Evolutionary conservation across 2,329 filamentous ascomycete genomes (phyloP), one percentile per base, ranked within the genome.

Genomic region (Exserohilum turcica): DNA sequence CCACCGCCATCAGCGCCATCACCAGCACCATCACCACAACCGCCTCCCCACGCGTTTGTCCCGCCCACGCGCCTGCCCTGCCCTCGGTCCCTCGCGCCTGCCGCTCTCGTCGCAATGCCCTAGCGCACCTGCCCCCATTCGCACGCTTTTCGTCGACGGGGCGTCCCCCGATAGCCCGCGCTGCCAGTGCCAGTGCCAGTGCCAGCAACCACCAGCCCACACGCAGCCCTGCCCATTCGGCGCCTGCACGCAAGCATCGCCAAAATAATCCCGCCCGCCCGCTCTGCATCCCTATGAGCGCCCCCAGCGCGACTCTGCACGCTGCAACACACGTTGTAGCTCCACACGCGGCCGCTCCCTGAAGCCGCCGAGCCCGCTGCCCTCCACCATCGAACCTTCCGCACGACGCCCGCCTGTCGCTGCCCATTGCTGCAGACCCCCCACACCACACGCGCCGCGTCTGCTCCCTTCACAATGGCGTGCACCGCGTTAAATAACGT

Each of bases 391-490:
- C 47, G 54, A 27, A 21, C 51, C 60, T 50, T 52, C 48, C 48
- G 52, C 56, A 45, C 57, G 32, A 42, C 46, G 40, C 39, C 46
- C 43, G 42, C 51, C 43, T 39, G 60, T 39, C 54, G 43, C 61
- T 64, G 56, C 59, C 56, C 45, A 35, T 49, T 53, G 48, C 52
- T 48, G 36, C 21, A 24, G 47, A 39, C 44, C 15, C 37, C 19
- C 24, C 35, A 42, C 44, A 44, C 51, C 29, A 36, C 40, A n/a
- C 52, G 56, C 32, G 27, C 18, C 36, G 31, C 52, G 27, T 43
- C 40, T 45, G 7, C 48, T 42, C 48, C 48, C 54, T 52, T 56
- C 61, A 66, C 64, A 54, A 76, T 76, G 73, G 64, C 61, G 33
- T 62, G 37, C 43, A 55, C 10, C 36, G 44, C 46, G 33, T 49